A percentile compares a stretch with the other conserved stretches of the same genome.
These are phyloP conservation scores for Rosa hybrid DNA, from an alignment of 331 rosid species.

Conservation along the genomic window DNA sequence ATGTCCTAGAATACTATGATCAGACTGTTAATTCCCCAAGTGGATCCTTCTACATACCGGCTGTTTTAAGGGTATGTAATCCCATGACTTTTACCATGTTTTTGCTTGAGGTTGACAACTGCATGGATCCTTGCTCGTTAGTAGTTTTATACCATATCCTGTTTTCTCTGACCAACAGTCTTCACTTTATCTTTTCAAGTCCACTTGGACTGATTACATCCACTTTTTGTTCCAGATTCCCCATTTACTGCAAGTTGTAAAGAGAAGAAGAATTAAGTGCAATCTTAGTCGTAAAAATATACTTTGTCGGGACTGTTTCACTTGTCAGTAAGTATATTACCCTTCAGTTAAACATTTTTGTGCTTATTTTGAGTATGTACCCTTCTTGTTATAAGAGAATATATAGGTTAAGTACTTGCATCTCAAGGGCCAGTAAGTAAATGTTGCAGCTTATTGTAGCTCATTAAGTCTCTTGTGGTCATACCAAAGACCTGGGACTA, in stretches of 20 bases:
- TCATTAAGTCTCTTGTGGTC: slow-evolving; percentile 1
- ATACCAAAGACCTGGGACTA: neutral
- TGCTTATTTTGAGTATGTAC: neutral
- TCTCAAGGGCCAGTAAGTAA: neutral
- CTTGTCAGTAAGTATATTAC: slow-evolving; percentile 78
- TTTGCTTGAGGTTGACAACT: slow-evolving; percentile 2
- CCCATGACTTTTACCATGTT: neutral
- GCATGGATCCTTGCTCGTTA: neutral
- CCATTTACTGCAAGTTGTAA: slow-evolving; percentile 88
- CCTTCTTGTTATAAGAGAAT: neutral
- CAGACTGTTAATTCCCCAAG: slow-evolving; percentile 86
- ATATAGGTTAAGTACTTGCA: neutral
- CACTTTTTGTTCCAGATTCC: slow-evolving; percentile 64
- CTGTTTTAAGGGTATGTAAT: slow-evolving; percentile 80
- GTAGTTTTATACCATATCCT: neutral
- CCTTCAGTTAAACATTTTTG: neutral
- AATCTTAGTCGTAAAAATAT: slow-evolving; percentile 86
- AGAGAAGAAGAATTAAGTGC: slow-evolving; percentile 72
- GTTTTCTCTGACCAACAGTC: neutral
- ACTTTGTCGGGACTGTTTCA: slow-evolving; percentile 76
- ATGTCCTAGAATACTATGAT: slow-evolving; percentile 91
- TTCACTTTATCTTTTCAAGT: slow-evolving; percentile 14
- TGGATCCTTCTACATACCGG: slow-evolving; percentile 95
- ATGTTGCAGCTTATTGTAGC: neutral
- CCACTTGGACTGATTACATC: slow-evolving; percentile 33